phyloP scores from a whole-genome alignment of 306 rosid species.

The Cicer bijugum region DNA sequence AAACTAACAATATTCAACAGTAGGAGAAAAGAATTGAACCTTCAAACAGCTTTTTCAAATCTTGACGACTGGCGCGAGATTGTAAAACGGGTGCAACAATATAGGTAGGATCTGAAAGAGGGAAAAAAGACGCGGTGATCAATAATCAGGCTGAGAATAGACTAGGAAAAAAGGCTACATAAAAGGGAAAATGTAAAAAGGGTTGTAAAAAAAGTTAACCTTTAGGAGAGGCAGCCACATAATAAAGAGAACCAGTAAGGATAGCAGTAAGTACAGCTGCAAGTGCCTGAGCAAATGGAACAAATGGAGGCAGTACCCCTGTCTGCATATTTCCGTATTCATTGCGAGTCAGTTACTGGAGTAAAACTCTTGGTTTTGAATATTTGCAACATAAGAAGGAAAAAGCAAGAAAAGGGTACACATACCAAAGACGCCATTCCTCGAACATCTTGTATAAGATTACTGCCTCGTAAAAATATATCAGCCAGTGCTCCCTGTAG shows the following conservation, averaged over 20 bases:
- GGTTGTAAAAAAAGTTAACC: slow-evolving; percentile 50
- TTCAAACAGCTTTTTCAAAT: slow-evolving; percentile 83
- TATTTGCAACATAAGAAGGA: slow-evolving; percentile 1
- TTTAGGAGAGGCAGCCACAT: slow-evolving; percentile 93
- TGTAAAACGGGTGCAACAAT: slow-evolving; percentile 86
- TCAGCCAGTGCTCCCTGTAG: slow-evolving; percentile 89
- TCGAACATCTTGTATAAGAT: slow-evolving; percentile 70
- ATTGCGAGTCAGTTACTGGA: slow-evolving; percentile 31
- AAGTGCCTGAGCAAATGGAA: slow-evolving; percentile 97
- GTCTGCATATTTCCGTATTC: slow-evolving; percentile 57
- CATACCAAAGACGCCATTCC: slow-evolving; percentile 96
- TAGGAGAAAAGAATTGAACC: slow-evolving; percentile 53
- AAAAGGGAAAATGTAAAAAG: slow-evolving; percentile 7
- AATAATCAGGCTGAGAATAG: slow-evolving; percentile 25
- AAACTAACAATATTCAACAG: background rate
- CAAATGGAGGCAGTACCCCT: slow-evolving; percentile 89
- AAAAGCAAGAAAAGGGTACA: background rate
- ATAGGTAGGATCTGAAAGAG: slow-evolving; percentile 80
- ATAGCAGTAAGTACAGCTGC: slow-evolving; percentile 92
- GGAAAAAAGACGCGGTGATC: slow-evolving; percentile 7
- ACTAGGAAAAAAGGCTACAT: background rate
- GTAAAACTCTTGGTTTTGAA: slow-evolving; percentile 16
- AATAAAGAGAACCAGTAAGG: slow-evolving; percentile 89
- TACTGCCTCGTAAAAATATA: slow-evolving; percentile 80
- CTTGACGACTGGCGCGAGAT: slow-evolving; percentile 76